phyloP scores from a whole-genome alignment of 371 early-diverging fungal species.

The Mitosporidium daphniae region DNA sequence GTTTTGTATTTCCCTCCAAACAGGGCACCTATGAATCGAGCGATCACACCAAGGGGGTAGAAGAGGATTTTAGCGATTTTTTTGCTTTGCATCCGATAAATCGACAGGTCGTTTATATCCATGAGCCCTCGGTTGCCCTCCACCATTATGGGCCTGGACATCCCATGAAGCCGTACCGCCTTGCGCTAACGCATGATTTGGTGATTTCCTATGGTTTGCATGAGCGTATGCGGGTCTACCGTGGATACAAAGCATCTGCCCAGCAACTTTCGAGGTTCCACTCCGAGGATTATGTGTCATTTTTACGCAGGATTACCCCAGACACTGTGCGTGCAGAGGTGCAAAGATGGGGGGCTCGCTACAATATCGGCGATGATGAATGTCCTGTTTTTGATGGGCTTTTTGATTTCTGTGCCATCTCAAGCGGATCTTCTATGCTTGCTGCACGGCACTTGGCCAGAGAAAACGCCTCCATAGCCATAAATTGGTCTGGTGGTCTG shows the following conservation, averaged over 20 bases:
- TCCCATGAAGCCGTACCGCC: slow-evolving; percentile 97
- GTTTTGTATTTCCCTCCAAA: too few species aligned
- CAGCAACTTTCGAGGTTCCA: slow-evolving; percentile 83
- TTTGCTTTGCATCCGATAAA: too few species aligned
- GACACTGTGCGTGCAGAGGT: slow-evolving; percentile 31
- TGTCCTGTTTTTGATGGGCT: slow-evolving; percentile 87
- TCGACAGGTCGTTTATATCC: slow-evolving; percentile 9
- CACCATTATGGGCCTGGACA: slow-evolving; percentile 39
- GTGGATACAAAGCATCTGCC: slow-evolving; percentile 63
- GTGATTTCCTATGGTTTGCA: slow-evolving; percentile 74
- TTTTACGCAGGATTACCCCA: slow-evolving; percentile 50
- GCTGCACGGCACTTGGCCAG: slow-evolving; percentile 34
- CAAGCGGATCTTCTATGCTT: slow-evolving; percentile 68
- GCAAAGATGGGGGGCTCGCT: slow-evolving; percentile 19
- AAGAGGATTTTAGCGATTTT: too few species aligned
- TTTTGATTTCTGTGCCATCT: slow-evolving; percentile 63
- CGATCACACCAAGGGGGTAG: too few species aligned
- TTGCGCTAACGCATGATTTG: slow-evolving; percentile 83
- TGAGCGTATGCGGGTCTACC: slow-evolving; percentile 53
- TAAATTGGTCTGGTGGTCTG: slow-evolving; percentile 79
- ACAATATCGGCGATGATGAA: slow-evolving; percentile 43
- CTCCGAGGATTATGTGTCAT: slow-evolving; percentile 77
- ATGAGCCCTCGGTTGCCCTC: slow-evolving; percentile 22
- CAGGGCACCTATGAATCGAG: too few species aligned
- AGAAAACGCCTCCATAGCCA: slow-evolving; percentile 31